Evolutionary conservation across 495 filamentous ascomycete genomes (phyloP).

Genomic region (Xylaria bambusicola): DNA sequence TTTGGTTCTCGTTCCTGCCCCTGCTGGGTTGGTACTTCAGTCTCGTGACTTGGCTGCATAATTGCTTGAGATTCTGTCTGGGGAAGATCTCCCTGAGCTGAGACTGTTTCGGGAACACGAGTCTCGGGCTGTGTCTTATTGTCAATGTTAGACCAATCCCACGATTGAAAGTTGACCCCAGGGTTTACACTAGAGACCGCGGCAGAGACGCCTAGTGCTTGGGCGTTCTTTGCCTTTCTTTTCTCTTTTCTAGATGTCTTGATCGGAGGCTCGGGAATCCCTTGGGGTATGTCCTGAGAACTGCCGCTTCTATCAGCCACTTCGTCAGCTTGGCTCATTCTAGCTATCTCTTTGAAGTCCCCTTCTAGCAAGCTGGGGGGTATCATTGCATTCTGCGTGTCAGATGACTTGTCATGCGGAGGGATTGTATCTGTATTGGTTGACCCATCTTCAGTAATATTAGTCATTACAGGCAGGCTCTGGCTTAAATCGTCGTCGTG

Average conservation of each 20-base stretch:
- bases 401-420: no score
- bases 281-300: slow-evolving; percentile 21
- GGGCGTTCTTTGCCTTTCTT: slow-evolving; percentile 43
- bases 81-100: slow-evolving; percentile 14
- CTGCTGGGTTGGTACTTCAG: background rate
- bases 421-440: background rate
- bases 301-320: slow-evolving; percentile 2
- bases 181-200: slow-evolving; percentile 4
- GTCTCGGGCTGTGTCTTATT: slow-evolving; percentile 16
- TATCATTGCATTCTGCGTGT: background rate
- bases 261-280: slow-evolving; percentile 3
- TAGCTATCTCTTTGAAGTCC: background rate
- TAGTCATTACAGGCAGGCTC: background rate
- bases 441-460: no score
- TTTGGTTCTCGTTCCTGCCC: slow-evolving; percentile 34
- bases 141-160: slow-evolving; percentile 20
- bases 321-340: background rate
- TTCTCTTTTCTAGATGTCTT: slow-evolving; percentile 44
- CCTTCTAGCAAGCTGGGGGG: background rate
- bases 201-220: background rate
- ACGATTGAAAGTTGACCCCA: slow-evolving; percentile 19
- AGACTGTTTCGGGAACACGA: slow-evolving; percentile 4
- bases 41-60: background rate
- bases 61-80: background rate
- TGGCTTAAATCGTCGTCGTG: slow-evolving; percentile 1